phyloP scores from a whole-genome alignment of 2,329 filamentous ascomycete genomes.

The Fusarium sp. region DNA sequence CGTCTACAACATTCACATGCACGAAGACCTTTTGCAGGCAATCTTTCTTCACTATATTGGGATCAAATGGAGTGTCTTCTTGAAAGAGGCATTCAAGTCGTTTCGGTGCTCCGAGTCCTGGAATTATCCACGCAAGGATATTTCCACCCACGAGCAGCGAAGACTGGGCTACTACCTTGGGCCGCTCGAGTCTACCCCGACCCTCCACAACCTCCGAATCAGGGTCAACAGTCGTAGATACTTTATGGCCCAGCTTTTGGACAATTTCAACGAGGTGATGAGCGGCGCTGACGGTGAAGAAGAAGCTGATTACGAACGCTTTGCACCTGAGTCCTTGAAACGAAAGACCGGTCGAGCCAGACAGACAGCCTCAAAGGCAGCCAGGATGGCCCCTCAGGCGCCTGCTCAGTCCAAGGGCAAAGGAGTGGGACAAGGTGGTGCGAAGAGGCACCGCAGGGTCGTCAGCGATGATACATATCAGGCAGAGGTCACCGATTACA shows the following conservation, averaged over 20 bases:
- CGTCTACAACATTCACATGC: constrained; percentile 60
- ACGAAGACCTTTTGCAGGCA: constrained; percentile 61
- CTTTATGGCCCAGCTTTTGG: constrained; percentile 57
- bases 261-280: constrained; percentile 40
- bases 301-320: constrained; percentile 48
- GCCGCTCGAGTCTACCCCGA: background rate
- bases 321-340: constrained; percentile 2
- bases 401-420: background rate
- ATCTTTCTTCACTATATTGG: constrained; percentile 62
- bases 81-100: constrained; percentile 50
- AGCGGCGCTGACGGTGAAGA: constrained; percentile 49
- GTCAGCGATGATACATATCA: background rate
- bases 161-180: constrained; percentile 52
- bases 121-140: constrained; percentile 45
- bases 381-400: background rate
- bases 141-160: constrained; percentile 45
- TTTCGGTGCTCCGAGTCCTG: constrained; percentile 50
- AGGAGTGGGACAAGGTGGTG: background rate
- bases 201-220: constrained; percentile 46
- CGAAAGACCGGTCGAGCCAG: background rate
- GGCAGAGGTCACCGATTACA: background rate
- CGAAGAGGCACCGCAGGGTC: constrained; percentile 1
- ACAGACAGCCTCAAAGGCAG: background rate
- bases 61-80: constrained; percentile 55
- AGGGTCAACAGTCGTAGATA: constrained; percentile 51